phyloP scores from a whole-genome alignment of 345 rosid species.

The Sonneratia alba region DNA sequence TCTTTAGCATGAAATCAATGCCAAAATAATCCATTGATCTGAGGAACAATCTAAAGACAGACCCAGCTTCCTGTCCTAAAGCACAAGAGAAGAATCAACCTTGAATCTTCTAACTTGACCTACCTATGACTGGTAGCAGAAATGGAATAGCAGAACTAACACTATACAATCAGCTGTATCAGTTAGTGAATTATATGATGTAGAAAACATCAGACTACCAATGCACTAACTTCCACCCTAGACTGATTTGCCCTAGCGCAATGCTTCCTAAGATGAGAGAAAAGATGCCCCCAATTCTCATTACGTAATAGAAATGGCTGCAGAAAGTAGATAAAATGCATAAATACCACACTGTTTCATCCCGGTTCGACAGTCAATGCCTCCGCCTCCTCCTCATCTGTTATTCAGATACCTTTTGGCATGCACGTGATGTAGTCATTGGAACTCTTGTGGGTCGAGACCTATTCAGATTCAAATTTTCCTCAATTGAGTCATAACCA shows the following conservation, averaged over 20 bases:
- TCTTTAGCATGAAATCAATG: not conserved
- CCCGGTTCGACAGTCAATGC: slow-evolving; percentile 21
- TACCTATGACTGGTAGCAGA: not conserved
- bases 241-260: not conserved
- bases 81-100: not conserved
- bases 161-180: not conserved
- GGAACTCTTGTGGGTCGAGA: slow-evolving; percentile 27
- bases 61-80: not conserved
- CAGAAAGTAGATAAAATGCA: not conserved
- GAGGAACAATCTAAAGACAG: not conserved
- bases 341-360: not conserved
- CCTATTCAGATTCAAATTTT: slow-evolving; percentile 15
- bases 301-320: not conserved
- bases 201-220: not conserved
- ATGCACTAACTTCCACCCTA: not conserved
- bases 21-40: not conserved
- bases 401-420: slow-evolving; percentile 28
- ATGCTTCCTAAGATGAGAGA: not conserved
- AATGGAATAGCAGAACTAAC: not conserved
- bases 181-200: not conserved
- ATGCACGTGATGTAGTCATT: slow-evolving; percentile 22
- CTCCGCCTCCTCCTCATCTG: slow-evolving; percentile 33
- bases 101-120: not conserved
- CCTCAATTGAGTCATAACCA: slow-evolving; percentile 32
- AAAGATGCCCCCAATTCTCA: not conserved